phyloP scores from a whole-genome alignment of 2,329 filamentous ascomycete species.

The Byssochlamys sp. region DNA sequence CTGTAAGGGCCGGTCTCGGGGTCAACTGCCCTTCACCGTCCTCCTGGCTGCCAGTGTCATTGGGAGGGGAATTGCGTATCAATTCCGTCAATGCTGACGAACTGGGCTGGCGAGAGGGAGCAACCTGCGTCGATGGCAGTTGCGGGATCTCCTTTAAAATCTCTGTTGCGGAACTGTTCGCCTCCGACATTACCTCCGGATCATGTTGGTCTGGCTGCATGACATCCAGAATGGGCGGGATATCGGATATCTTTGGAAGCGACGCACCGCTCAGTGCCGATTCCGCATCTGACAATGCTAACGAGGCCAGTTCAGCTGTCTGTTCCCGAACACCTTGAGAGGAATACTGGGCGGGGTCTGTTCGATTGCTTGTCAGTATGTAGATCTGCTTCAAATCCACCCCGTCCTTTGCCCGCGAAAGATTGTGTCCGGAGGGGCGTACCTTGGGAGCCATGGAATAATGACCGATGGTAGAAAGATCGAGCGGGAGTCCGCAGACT shows the following conservation, averaged over 20 bases:
- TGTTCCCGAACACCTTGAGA: constrained; percentile 70
- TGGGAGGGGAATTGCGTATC: constrained; percentile 34
- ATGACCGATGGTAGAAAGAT: constrained; percentile 38
- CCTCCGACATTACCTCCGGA: constrained; percentile 12
- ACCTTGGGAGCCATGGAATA: constrained; percentile 36
- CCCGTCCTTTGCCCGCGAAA: background rate
- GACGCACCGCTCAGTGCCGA: constrained; percentile 17
- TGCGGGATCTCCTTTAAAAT: constrained; percentile 56
- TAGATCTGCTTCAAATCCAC: background rate
- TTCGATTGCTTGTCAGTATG: constrained; percentile 12
- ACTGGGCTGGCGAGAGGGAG: constrained; percentile 17
- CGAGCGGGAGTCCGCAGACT: constrained; percentile 34
- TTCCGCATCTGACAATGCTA: constrained; percentile 56
- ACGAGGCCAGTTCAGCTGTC: constrained; percentile 75
- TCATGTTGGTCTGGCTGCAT: constrained; percentile 13
- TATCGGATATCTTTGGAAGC: constrained; percentile 14
- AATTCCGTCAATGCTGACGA: constrained; percentile 44
- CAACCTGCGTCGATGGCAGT: constrained; percentile 35
- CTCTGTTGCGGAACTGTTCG: constrained; percentile 30
- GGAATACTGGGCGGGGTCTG: constrained; percentile 65
- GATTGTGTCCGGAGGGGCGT: constrained; percentile 3
- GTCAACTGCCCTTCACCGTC: constrained; percentile 13
- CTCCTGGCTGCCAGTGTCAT: constrained; percentile 12
- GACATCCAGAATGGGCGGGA: constrained; percentile 22
- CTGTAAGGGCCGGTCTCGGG: constrained; percentile 6